Evolutionary conservation across 495 filamentous ascomycete genomes (phyloP).

Genomic region (Neurospora sublineolata): DNA sequence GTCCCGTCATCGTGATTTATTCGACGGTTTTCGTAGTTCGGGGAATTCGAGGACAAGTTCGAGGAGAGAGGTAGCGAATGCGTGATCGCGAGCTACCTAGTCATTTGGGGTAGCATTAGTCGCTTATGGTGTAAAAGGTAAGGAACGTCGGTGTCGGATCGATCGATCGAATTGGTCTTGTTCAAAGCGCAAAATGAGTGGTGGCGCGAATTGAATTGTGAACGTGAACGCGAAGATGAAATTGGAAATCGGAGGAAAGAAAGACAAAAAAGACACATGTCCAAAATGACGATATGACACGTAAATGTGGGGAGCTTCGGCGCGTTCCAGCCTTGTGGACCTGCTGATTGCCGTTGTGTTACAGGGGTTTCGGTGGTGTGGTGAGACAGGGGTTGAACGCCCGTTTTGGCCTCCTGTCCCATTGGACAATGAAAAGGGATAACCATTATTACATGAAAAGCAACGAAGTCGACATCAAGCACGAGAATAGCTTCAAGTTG

Average conservation of each 20-base stretch:
- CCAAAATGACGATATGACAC: constrained; percentile 5
- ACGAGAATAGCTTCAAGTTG: background rate
- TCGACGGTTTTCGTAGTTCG: background rate
- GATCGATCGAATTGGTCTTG: background rate
- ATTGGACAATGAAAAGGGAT: background rate
- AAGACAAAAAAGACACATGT: constrained; percentile 9
- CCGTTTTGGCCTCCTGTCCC: background rate
- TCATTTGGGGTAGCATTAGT: background rate
- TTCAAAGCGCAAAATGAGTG: background rate
- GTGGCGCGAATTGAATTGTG: background rate
- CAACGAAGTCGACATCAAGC: background rate
- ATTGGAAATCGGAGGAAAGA: background rate
- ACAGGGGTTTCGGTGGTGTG: background rate
- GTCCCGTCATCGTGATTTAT: background rate
- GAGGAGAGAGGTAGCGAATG: constrained; percentile 1
- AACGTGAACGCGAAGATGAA: background rate
- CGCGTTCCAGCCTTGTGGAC: background rate
- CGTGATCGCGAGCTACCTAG: constrained; percentile 2
- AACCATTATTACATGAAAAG: background rate
- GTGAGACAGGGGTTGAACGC: background rate
- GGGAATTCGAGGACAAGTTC: background rate
- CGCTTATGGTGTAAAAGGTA: background rate
- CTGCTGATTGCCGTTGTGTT: background rate
- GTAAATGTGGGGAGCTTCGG: background rate
- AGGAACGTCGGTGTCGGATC: background rate